A percentile compares a stretch with the other conserved stretches of the same genome.
These are phyloP conservation scores for Colletotrichum neosansevieriae DNA, from an alignment of 2,329 filamentous ascomycete genomes.

Conservation along the genomic window DNA sequence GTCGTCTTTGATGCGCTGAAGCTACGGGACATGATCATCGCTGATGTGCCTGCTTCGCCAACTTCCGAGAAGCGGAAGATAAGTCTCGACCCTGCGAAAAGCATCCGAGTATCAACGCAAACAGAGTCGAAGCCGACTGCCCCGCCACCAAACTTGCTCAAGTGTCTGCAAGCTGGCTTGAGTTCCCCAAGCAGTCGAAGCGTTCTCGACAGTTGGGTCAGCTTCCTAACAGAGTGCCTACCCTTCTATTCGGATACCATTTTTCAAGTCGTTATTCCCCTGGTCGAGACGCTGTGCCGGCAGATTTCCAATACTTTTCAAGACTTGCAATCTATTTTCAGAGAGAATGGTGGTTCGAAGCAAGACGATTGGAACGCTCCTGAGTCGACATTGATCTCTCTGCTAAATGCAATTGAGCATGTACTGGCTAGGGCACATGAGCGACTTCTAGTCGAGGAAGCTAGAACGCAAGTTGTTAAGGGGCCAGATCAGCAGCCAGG, in stretches of 20 bases:
- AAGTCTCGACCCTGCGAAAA: slow-evolving; percentile 56
- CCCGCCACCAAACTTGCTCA: slow-evolving; percentile 80
- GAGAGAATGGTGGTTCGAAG: slow-evolving; percentile 45
- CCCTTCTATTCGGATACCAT: slow-evolving; percentile 87
- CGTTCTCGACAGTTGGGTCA: slow-evolving; percentile 91
- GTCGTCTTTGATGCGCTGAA: slow-evolving; percentile 81
- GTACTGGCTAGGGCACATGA: slow-evolving; percentile 90
- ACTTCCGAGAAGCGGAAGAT: slow-evolving; percentile 60
- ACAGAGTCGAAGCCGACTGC: slow-evolving; percentile 54
- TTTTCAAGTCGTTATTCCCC: slow-evolving; percentile 89
- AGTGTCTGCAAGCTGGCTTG: slow-evolving; percentile 85
- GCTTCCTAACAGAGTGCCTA: slow-evolving; percentile 84
- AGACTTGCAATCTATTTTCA: slow-evolving; percentile 75
- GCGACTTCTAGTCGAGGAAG: slow-evolving; percentile 81
- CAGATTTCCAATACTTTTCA: slow-evolving; percentile 81
- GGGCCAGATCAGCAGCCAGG: slow-evolving; percentile 85
- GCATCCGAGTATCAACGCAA: slow-evolving; percentile 54
- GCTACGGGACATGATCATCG: slow-evolving; percentile 62
- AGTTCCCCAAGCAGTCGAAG: slow-evolving; percentile 78
- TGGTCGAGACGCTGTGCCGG: slow-evolving; percentile 89
- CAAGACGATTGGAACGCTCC: slow-evolving; percentile 57
- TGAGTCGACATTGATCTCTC: slow-evolving; percentile 81
- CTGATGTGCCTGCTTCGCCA: slow-evolving; percentile 58
- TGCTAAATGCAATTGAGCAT: slow-evolving; percentile 94
- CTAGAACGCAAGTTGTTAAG: slow-evolving; percentile 75